A percentile compares a stretch with the other conserved stretches of the same genome.
These are phyloP conservation scores for Maudiozyma pseudohumilis DNA, from an alignment of 805 yeast genomes.

Conservation along the genomic window DNA sequence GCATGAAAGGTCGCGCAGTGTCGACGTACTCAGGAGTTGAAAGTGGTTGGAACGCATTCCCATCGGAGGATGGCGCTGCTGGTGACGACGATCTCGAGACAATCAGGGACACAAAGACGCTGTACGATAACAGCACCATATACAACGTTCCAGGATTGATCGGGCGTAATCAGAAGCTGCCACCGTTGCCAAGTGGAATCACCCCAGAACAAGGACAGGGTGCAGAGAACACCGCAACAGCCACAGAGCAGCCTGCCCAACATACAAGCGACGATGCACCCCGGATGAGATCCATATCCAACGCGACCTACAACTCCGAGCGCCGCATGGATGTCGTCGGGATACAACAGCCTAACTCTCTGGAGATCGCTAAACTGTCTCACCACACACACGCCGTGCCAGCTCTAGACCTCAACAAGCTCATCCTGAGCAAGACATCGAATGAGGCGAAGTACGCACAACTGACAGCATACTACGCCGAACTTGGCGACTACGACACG, in stretches of 20 bases:
- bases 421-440: slow-evolving; percentile 24
- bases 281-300: not conserved
- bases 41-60: slow-evolving; percentile 31
- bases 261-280: slow-evolving; percentile 5
- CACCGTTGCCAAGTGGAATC: slow-evolving; percentile 25
- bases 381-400: slow-evolving; percentile 32
- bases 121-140: slow-evolving; percentile 29
- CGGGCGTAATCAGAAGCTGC: slow-evolving; percentile 19
- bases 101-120: slow-evolving; percentile 27
- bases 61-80: slow-evolving; percentile 15
- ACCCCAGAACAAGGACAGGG: too few species aligned
- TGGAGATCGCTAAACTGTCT: slow-evolving; percentile 21
- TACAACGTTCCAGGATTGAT: slow-evolving; percentile 30
- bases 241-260: slow-evolving; percentile 25
- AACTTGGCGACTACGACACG: slow-evolving; percentile 38
- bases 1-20: slow-evolving; percentile 21
- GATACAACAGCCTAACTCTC: slow-evolving; percentile 14
- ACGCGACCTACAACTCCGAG: not conserved
- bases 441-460: slow-evolving; percentile 20
- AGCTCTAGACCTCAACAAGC: slow-evolving; percentile 33
- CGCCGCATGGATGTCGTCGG: slow-evolving; percentile 3
- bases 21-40: slow-evolving; percentile 28
- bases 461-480: slow-evolving; percentile 25
- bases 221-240: not conserved
- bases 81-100: slow-evolving; percentile 21